These are phyloP conservation scores for Akanthomyces uredinophilus DNA, from an alignment of 2,329 filamentous ascomycete genomes.

Conservation along the genomic window DNA sequence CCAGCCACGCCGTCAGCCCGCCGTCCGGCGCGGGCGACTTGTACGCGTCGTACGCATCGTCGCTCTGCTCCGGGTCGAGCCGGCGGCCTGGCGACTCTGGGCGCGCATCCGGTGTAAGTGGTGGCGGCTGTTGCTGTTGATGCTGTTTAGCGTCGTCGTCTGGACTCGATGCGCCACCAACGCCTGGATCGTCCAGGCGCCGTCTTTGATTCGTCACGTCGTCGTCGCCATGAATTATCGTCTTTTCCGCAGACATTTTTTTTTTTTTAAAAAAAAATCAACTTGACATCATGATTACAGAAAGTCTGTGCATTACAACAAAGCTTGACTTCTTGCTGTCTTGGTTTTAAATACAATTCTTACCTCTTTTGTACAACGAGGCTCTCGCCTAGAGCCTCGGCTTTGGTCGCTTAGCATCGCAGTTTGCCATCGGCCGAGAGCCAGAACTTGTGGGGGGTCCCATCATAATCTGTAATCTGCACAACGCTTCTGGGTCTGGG, in stretches of 20 bases:
- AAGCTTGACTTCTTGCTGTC: background rate
- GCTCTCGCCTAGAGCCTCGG: background rate
- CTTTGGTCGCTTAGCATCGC: constrained; percentile 13
- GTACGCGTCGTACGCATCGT: background rate
- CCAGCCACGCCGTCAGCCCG: constrained; percentile 45
- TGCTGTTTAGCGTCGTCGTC: background rate
- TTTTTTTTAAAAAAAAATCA: too few relatives aligned
- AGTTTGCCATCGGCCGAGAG: background rate
- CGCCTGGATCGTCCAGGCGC: too few relatives aligned
- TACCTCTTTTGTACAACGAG: background rate
- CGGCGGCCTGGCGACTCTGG: background rate
- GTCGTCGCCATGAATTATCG: too few relatives aligned
- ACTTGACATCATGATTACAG: background rate
- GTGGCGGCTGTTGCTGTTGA: background rate
- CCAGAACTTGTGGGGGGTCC: background rate
- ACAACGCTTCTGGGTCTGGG: too few relatives aligned
- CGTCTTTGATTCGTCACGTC: too few relatives aligned
- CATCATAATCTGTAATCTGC: too few relatives aligned
- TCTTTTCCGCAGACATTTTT: background rate
- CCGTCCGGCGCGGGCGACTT: constrained; percentile 39
- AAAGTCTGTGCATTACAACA: background rate
- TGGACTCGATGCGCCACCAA: too few relatives aligned
- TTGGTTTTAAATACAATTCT: background rate
- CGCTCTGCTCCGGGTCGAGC: background rate
- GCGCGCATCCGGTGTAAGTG: background rate